Base-by-base conservation (phyloP, 2,329 filamentous ascomycete species). In the Ophiobolus disseminans region DNA sequence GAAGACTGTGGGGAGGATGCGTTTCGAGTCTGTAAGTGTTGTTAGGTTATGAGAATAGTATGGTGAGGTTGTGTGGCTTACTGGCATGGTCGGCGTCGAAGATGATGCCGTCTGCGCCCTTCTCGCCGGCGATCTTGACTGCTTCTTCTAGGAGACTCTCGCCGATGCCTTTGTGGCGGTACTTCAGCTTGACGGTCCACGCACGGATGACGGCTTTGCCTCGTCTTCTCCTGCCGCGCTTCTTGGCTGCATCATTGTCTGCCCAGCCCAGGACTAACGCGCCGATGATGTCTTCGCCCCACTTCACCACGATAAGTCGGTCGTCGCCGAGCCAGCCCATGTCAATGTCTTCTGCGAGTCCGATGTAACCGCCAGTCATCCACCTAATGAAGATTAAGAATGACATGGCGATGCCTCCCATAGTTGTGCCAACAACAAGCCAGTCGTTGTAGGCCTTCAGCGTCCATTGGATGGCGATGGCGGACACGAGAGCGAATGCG, bases 21-120 rank as follows among this genome's bases (percentile, higher is more conserved):
- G 60, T 40, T 66, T 64, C 2, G 69, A 70, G 53, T 73, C 70
- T 73, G 38, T n/a, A 9, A 11, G 4, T 10, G 7, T 7, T 23
- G 37, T 68, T 53, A 70, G 58, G 26, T 39, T 28, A 14, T 26
- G 41, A 16, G 30, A n/a, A 26, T n/a, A 26, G 6, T 31, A 8
- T 6, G n/a, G 21, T n/a, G 6, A 41, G 26, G 25, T 11, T 4
- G 17, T 5, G 36, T 32, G 40, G 78, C 78, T 72, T 85, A 80
- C 93, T 91, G 35, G 89, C 90, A 77, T 96, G 91, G 57, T 89
- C 84, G 42, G 80, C 76, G 5, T 88, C 89, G 70, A 96, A 95
- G 2, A 86, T 84, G 41, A 92, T 77, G 48, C 85, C 85, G 49
- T 82, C 82, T 32, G 89, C 89, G 48, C 87, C 87, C 64, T 82